Conservation (phyloP, 2,329 filamentous ascomycete species). For the Paracamarosporium sp. region DNA sequence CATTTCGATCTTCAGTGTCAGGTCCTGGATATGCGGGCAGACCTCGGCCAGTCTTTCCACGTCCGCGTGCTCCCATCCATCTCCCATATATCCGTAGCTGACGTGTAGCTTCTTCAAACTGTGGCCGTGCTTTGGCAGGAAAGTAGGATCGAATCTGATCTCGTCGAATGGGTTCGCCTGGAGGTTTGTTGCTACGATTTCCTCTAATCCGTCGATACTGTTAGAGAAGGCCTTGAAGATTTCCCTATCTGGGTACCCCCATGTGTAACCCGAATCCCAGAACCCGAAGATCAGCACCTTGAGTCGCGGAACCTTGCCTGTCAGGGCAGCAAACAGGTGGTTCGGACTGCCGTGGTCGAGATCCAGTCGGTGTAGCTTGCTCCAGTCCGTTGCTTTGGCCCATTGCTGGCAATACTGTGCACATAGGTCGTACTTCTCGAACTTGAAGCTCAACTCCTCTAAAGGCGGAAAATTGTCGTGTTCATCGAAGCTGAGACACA, state of each 20-base stretch:
- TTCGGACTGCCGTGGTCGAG: conserved; percentile 2
- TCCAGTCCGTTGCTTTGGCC: conserved; percentile 9
- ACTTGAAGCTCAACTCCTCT: neutral
- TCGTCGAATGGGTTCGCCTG: neutral
- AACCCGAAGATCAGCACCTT: conserved; percentile 6
- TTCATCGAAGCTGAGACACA: neutral
- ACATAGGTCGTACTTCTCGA: neutral
- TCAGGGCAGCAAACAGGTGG: conserved; percentile 2
- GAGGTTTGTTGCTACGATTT: neutral
- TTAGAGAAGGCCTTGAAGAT: conserved; percentile 1
- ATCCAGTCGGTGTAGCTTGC: conserved; percentile 3
- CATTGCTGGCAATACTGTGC: conserved; percentile 6
- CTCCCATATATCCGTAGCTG: neutral
- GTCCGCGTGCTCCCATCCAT: neutral
- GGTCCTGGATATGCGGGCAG: neutral
- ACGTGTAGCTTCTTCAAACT: conserved; percentile 5
- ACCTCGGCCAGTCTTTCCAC: neutral
- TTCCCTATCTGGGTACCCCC: neutral
- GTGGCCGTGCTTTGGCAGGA: neutral
- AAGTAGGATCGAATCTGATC: neutral
- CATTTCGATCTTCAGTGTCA: neutral
- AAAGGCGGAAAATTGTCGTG: conserved; percentile 7
- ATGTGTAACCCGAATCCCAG: neutral
- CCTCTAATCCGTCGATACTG: conserved; percentile 8
- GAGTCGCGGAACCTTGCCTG: conserved; percentile 2